Evolutionary conservation across 2,329 filamentous ascomycete species (phyloP), one percentile per base, ranked within the genome.

Genomic region (Chaetomiaceae sp.): DNA sequence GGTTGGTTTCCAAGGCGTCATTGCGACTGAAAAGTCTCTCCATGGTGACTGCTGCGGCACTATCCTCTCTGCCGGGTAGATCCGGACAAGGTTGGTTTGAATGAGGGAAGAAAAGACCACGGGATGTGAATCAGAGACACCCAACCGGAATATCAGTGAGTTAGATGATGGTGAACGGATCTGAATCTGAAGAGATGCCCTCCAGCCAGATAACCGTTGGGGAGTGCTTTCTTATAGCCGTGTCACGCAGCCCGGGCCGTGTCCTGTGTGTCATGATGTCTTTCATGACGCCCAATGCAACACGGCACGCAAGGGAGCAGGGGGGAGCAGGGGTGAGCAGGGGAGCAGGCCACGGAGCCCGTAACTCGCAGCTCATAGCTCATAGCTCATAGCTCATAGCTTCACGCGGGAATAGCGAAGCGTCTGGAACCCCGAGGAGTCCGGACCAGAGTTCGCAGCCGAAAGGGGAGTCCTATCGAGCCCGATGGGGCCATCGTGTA

Each of bases 1-100:
- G 75, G 67, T 81, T 78, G 65, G 72, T 62, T 30, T 67, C 56
- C 33, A 81, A 67, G 20, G 75, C 76, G 40, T 75, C 68, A 65
- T 80, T 80, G 38, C 55, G 65, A 49, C 69, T 65, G 30, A 57
- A 14, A 21, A 73, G 56, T 46, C 61, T 48, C 27, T 60, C 56
- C 71, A 73, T 73, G 41, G 52, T 61, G 53, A 53, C 23, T 54
- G 61, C 43, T 16, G 32, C 20, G 8, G 8, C n/a, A n/a, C n/a
- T n/a, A n/a, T n/a, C n/a, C n/a, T n/a, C n/a, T n/a, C n/a, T n/a
- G n/a, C n/a, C n/a, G n/a, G n/a, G n/a, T n/a, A n/a, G n/a, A n/a
- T n/a, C n/a, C n/a, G n/a, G n/a, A n/a, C n/a, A n/a, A n/a, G n/a
- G n/a, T n/a, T n/a, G n/a, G n/a, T n/a, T n/a, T n/a, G n/a, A n/a